Base-by-base conservation (phyloP, 371 early-diverging fungal species). In the Rhizomucor pusillus region DNA sequence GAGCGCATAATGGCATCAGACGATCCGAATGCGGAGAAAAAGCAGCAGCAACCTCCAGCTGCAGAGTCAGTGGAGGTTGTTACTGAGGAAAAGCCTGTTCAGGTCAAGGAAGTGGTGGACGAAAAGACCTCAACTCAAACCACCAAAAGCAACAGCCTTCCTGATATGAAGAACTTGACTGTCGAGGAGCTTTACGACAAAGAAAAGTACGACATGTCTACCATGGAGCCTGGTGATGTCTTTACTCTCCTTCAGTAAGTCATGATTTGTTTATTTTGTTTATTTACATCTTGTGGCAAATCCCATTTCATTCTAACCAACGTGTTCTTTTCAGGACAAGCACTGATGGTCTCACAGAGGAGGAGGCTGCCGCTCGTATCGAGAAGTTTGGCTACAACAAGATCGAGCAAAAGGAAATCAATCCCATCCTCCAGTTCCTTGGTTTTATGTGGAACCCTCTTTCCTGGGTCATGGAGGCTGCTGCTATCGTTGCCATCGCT, bases 361-460 rank as follows among this genome's bases (percentile, higher is more conserved):
- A 82, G 35, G 88, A 88, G 59, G 88, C 86, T 29, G 73, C 74
- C 16, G 66, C 83, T 23, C 87, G 88, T 63, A 56, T 81, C 43
- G 79, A 74, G 45, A 77, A 77, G 79, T 89, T 89, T 57, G 90
- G 90, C 25, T 57, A 57, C 56, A 89, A 89, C 71, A 78, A 77
- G 59, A 77, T 89, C 20, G 86, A 86, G 60, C 76, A 89, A 53
- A 88, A 86, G 73, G 88, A 87, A 69, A 63, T 84, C 62, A 93
- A 87, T 69, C 91, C 92, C 1, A 50, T 93, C 62, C 65, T 91
- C 57, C 86, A 88, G 78, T 95, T 95, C 80, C 78, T 93, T 53
- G 83, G 89, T 52, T 95, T 91, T 80, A 87, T 89, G 87, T 86
- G 87, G 87, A 87, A 87, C 57, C 88, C 90, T 43, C 79, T 89